Conservation (phyloP, 2,329 filamentous ascomycete genomes). For the Aureobasidium pullulans region DNA sequence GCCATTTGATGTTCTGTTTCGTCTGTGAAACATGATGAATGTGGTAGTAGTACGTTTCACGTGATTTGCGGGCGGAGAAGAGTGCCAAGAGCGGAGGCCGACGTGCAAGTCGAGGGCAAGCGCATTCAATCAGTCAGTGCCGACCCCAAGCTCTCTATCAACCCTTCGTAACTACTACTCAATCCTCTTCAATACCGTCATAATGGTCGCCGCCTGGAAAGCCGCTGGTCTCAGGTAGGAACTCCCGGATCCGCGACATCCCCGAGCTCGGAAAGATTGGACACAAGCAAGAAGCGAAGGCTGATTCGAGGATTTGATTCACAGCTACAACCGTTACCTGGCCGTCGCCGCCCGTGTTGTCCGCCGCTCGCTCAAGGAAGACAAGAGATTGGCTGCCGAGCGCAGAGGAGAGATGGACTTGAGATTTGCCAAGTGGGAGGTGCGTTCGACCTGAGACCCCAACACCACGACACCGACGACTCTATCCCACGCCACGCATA, state of each 20-base stretch:
- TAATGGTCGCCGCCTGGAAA: slow-evolving; percentile 98
- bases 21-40: neutral
- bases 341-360: slow-evolving; percentile 89
- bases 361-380: slow-evolving; percentile 94
- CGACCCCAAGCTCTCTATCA: slow-evolving; percentile 3
- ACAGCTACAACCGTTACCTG: slow-evolving; percentile 99
- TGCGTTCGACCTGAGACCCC: slow-evolving; percentile 45
- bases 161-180: slow-evolving; percentile 11
- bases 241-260: neutral
- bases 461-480: neutral
- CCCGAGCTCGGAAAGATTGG: neutral
- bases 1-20: no score
- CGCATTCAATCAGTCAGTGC: slow-evolving; percentile 4
- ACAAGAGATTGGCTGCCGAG: slow-evolving; percentile 79
- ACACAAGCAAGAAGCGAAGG: neutral
- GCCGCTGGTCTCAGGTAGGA: slow-evolving; percentile 89
- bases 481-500: neutral
- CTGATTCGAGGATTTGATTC: slow-evolving; percentile 4
- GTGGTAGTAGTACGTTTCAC: neutral
- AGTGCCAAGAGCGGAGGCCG: neutral
- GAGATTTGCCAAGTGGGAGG: slow-evolving; percentile 90
- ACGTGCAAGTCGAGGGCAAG: neutral
- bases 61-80: slow-evolving; percentile 11
- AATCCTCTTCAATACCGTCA: slow-evolving; percentile 37
- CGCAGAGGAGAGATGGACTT: slow-evolving; percentile 84